phyloP scores from a whole-genome alignment of 202 grass and related monocot genomes.

The Zizania palustris region DNA sequence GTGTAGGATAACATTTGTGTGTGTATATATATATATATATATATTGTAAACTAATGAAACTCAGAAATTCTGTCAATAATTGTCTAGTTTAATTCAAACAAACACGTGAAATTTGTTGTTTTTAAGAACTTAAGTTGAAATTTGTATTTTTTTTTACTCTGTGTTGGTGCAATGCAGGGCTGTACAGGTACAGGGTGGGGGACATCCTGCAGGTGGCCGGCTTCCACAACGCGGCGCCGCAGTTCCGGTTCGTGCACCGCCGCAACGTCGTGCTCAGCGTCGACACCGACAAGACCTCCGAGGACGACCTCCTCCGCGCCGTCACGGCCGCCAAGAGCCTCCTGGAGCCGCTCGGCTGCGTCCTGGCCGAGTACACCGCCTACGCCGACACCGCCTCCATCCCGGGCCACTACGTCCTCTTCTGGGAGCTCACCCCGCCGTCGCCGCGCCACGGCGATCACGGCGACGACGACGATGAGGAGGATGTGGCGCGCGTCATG shows the following conservation, averaged over 20 bases:
- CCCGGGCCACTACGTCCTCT: constrained; percentile 84
- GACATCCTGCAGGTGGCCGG: constrained; percentile 77
- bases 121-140: too few relatives aligned
- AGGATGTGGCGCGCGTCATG: constrained; percentile 11
- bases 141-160: too few relatives aligned
- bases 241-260: constrained; percentile 59
- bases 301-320: constrained; percentile 83
- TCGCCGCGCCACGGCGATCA: too few relatives aligned
- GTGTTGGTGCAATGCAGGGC: constrained; percentile 22
- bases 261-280: constrained; percentile 84
- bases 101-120: too few relatives aligned
- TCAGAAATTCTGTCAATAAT: too few relatives aligned
- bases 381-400: constrained; percentile 69
- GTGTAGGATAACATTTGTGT: too few relatives aligned
- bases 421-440: constrained; percentile 68
- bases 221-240: constrained; percentile 57
- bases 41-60: too few relatives aligned
- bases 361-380: constrained; percentile 73
- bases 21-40: too few relatives aligned
- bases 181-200: constrained; percentile 76
- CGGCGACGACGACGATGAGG: neutral
- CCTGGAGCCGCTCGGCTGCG: constrained; percentile 44
- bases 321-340: constrained; percentile 61
- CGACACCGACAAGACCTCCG: constrained; percentile 90
- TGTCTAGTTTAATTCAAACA: too few relatives aligned